Base-by-base conservation (phyloP, 331 rosid species). In the Malus hybrid region DNA sequence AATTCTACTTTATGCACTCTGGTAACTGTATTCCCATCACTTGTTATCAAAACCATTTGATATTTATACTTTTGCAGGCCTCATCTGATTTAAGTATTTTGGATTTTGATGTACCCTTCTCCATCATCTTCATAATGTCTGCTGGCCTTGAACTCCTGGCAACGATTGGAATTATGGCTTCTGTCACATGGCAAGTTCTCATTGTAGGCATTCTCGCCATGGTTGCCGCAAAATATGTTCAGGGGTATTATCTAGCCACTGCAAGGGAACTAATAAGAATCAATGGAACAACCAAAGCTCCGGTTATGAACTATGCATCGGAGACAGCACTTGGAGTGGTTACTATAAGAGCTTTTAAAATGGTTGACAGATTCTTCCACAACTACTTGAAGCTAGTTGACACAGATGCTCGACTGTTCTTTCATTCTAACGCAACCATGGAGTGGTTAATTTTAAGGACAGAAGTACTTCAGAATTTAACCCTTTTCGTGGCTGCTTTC, bases 281-380 rank as follows among this genome's bases (percentile, higher is more conserved):
- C 63, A 93, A 93, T 78, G 97, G 98, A 82, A 91, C 91, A 55
- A 91, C 97, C 34, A 93, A 93, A 83, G 97, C 98, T 73, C 98
- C 98, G 22, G 84, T 89, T 11, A 86, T 90, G 90, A 93, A 93
- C 73, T 89, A 79, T 82, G 87, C 95, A 50, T 58, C 94, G 1
- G 98, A 93, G 89, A 91, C 97, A 69, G 82, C 97, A 42, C 89
- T 84, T 57, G 98, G 98, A 63, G 91, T 77, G 46, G 89, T 91
- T 66, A 91, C 98, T 34, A 67, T 93, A 29, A 82, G 98, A 91
- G 90, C 97, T 68, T 93, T 91, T 68, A 81, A 82, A 74, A 82
- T 85, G 82, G 84, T 3, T 8, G 92, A 84, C 55, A 78, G 72
- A 67, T 91, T 91, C 87, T 86, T 80, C 72, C 77, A 73, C 7